Evolutionary conservation across 1,284 basidiomycete genomes (phyloP).

Genomic region (Marasmius oreades): DNA sequence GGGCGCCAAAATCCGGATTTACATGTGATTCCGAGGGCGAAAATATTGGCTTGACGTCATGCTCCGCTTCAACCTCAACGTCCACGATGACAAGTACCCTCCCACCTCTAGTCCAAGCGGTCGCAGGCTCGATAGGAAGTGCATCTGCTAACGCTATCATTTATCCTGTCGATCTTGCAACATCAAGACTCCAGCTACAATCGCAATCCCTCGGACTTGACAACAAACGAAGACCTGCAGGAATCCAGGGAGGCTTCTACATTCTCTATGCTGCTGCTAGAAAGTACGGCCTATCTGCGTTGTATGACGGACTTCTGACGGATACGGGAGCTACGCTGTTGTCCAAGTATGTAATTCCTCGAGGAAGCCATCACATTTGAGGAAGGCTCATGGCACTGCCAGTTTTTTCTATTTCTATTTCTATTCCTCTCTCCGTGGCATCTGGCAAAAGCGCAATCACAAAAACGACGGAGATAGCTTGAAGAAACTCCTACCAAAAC

Average conservation of each 20-base stretch:
- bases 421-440: conserved; percentile 35
- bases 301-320: conserved; percentile 47
- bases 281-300: conserved; percentile 37
- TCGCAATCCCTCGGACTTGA: conserved; percentile 10
- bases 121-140: conserved; percentile 52
- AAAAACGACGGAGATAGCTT: background rate
- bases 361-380: background rate
- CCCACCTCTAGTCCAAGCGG: conserved; percentile 53
- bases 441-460: conserved; percentile 20
- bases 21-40: background rate
- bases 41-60: background rate
- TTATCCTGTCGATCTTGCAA: conserved; percentile 53
- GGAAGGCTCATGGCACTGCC: background rate
- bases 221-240: conserved; percentile 16
- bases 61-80: background rate
- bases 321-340: conserved; percentile 51
- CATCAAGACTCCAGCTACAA: conserved; percentile 40
- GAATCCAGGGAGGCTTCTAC: conserved; percentile 29
- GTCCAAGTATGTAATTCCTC: conserved; percentile 41
- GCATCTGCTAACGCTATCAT: conserved; percentile 47
- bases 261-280: conserved; percentile 35
- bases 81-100: conserved; percentile 51
- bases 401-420: conserved; percentile 49
- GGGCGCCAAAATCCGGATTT: no score
- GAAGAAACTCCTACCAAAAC: conserved; percentile 19